Percentiles rank a stretch among this genome's conserved stretches.
Conservation (phyloP, 2,329 filamentous ascomycete genomes). For the Volutella citrinella region DNA sequence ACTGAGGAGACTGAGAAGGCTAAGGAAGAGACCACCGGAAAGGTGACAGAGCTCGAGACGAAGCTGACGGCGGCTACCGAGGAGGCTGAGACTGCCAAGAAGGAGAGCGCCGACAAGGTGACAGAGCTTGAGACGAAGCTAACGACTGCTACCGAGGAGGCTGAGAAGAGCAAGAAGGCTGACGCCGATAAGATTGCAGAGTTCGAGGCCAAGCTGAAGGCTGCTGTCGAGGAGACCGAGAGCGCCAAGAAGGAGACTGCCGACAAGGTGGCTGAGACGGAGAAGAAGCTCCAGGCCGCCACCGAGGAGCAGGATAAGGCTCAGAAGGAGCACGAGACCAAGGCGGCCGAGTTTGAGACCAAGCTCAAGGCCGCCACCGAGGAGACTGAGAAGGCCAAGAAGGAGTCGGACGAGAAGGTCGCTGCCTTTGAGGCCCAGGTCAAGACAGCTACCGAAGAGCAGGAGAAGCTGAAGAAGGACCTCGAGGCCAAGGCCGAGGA, state of each 20-base stretch:
- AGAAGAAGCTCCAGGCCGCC: too few relatives aligned
- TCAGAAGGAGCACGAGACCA: constrained; percentile 1
- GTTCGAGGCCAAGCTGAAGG: constrained; percentile 8
- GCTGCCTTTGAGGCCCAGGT: constrained; percentile 10
- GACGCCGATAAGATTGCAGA: constrained; percentile 8
- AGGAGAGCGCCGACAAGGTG: neutral
- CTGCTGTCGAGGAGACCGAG: constrained; percentile 10
- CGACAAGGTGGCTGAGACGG: constrained; percentile 1
- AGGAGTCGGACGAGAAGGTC: constrained; percentile 3
- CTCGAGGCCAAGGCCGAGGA: constrained; percentile 15
- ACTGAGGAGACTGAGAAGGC: constrained; percentile 10
- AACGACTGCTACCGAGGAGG: too few relatives aligned
- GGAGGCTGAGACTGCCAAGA: neutral
- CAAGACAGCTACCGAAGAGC: constrained; percentile 11
- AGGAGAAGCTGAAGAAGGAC: constrained; percentile 16
- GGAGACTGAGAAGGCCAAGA: constrained; percentile 1
- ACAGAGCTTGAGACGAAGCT: neutral
- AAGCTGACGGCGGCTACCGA: constrained; percentile 7
- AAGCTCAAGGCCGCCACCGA: constrained; percentile 7
- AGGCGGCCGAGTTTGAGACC: constrained; percentile 9
- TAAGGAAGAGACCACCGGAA: too few relatives aligned
- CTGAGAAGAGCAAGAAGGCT: constrained; percentile 6
- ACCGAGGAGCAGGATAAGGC: neutral
- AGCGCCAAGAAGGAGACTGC: constrained; percentile 9
- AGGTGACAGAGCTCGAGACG: constrained; percentile 16